Base-by-base conservation (phyloP, 352 stramenopile species). In the Phytophthora constricta region DNA sequence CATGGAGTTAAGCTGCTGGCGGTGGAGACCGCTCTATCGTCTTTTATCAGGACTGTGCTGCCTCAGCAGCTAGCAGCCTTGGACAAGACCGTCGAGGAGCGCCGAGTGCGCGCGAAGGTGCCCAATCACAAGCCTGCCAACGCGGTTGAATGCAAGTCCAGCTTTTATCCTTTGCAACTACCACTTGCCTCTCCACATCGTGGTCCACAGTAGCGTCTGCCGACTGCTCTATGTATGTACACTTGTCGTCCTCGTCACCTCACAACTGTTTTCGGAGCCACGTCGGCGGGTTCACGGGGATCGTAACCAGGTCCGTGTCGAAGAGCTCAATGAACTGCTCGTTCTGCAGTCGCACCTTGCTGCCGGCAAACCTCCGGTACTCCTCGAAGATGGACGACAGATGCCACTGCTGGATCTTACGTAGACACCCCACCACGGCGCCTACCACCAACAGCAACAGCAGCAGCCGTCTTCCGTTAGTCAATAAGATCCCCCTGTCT, bases 281-380 rank as follows among this genome's bases (percentile, higher is more conserved):
- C 13, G 81, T 73, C 13, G 84, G 89, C 28, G 84, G 84, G 65
- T 91, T 89, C 48, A 81, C 74, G 16, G 87, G 89, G 39, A 96
- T 92, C 28, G 86, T 89, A 20, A 98, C 87, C 31, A 98, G 79
- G 62, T 98, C 92, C 45, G 91, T 97, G 68, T 98, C 92, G 64
- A 98, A 98, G n/a, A 98, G 82, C 65, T 98, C 92, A 52, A 98
- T 98, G 75, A 98, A 98, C 70, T 98, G 92, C 74, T 98, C 92
- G 76, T 97, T 97, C 71, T 97, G 90, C 22, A 97, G 87, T 34
- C 89, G 77, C 69, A 97, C 90, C 75, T 97, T 96, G 59, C 80
- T 96, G 56, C 84, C 86, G 5, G 90, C 91, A 56, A 97, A 98
- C 57, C 90, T 86, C 27, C 92, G 84, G 69, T 98, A 98, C 72